These are phyloP conservation scores for Aspergillus bridgeri DNA, from an alignment of 495 filamentous ascomycete species.

Conservation along the genomic window DNA sequence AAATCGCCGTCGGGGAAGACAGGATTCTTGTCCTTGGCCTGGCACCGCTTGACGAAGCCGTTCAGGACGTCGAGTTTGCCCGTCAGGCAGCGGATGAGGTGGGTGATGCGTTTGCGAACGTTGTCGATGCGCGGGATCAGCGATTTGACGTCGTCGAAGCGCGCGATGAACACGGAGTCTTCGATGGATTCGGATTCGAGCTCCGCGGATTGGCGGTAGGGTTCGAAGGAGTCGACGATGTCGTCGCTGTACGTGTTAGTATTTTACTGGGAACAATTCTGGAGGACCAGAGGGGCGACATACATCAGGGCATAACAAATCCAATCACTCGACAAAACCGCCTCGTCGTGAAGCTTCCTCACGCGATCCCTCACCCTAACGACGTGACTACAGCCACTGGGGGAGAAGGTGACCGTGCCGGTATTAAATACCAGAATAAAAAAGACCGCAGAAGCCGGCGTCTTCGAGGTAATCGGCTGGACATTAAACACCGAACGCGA, in stretches of 20 bases:
- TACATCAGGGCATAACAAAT: conserved; percentile 96
- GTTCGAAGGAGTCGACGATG: conserved; percentile 89
- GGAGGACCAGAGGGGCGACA: conserved; percentile 26
- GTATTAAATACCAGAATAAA: conserved; percentile 93
- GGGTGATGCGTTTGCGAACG: conserved; percentile 86
- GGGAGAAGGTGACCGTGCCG: conserved; percentile 87
- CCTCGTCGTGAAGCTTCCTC: conserved; percentile 77
- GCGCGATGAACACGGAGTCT: conserved; percentile 83
- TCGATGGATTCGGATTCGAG: conserved; percentile 82
- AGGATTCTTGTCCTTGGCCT: conserved; percentile 69
- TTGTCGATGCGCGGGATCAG: conserved; percentile 80
- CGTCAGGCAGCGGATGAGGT: conserved; percentile 78
- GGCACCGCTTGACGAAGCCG: conserved; percentile 95
- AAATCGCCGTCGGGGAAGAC: conserved; percentile 87
- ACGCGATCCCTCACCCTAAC: conserved; percentile 79
- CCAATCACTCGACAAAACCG: conserved; percentile 86
- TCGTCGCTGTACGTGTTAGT: conserved; percentile 66
- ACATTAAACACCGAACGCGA: not conserved
- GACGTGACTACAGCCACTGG: conserved; percentile 70
- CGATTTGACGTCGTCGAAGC: conserved; percentile 72
- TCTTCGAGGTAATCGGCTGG: conserved; percentile 29
- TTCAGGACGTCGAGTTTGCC: conserved; percentile 94
- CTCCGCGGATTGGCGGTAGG: conserved; percentile 73
- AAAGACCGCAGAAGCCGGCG: conserved; percentile 73
- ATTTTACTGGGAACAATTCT: too few species aligned